phyloP scores from a whole-genome alignment of 257 asterid species.

The Nyctanthes arbortristis region DNA sequence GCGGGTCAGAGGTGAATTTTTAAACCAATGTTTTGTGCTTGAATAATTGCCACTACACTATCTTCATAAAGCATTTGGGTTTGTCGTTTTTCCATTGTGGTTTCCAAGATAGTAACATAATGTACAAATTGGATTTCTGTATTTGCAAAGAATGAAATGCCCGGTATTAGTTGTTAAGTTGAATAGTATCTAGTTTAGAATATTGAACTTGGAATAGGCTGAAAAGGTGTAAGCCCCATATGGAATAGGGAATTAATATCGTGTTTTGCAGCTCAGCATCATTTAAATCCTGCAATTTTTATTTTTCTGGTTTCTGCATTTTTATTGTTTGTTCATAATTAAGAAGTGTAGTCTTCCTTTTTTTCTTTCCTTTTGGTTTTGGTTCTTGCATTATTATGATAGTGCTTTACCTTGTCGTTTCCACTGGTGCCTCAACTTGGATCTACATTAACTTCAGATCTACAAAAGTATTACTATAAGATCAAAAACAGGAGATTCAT shows the following conservation, averaged over 20 bases:
- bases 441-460: no score
- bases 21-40: not conserved
- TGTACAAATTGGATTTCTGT: not conserved
- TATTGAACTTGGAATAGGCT: not conserved
- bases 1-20: slow-evolving; percentile 71
- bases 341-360: not conserved
- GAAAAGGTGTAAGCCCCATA: not conserved
- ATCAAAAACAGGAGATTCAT: no score
- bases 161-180: not conserved
- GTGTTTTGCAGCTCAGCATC: not conserved
- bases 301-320: not conserved
- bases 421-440: no score
- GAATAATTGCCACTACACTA: not conserved
- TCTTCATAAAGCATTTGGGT: not conserved
- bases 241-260: slow-evolving; percentile 1
- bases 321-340: not conserved
- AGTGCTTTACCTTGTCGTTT: no score
- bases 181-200: not conserved
- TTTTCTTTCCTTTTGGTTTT: no score
- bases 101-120: no score
- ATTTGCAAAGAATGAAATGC: not conserved
- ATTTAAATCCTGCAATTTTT: not conserved
- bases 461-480: no score
- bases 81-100: not conserved
- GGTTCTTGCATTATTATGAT: not conserved